Base-by-base conservation (phyloP, 225 moss, liverwort and hornwort species). In the Climacium dendroides region DNA sequence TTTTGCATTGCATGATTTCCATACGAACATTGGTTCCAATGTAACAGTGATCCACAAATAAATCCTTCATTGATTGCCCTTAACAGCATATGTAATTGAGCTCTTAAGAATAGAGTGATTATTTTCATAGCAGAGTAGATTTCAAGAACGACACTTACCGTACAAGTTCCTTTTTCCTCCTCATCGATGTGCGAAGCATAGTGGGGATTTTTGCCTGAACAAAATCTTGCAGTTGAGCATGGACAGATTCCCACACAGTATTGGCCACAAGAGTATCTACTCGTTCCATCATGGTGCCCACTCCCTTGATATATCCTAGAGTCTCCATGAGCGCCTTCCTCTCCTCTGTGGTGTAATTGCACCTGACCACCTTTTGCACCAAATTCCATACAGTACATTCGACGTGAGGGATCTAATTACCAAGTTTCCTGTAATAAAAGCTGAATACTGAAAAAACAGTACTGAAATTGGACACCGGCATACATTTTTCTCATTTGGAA, bases 251-350 rank as follows among this genome's bases (percentile, higher is more conserved):
- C 98, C 98, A 98, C 78, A 98, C 90, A 61, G 96, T 93, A 79
- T 94, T 96, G 87, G 98, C 96, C 86, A 98, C 96, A 55, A 96
- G 87, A 54, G 96, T 97, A 86, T 98, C 98, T 53, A 89, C 94
- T 67, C 92, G 97, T 90, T 96, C 98, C 98, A 98, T 96, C 98
- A 98, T 98, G 77, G 91, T 97, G 73, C 98, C 97, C 28, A 98
- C 96, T 63, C 98, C 98, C 88, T 98, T 98, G 66, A 98, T 94
- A 83, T 93, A 98, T 81, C 96, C 96, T 43, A 96, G 93, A 16
- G 94, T 87, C 90, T 98, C 96, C 77, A 97, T 54, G 80, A 98
- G 90, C 79, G 97, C 94, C 85, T 98, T 97, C 89, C 96, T 94
- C 90, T 98, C 98, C 85, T 94, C 91, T 29, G 87, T 65, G 22